Conservation (phyloP, 306 rosid genomes). For the Neltuma alba region DNA sequence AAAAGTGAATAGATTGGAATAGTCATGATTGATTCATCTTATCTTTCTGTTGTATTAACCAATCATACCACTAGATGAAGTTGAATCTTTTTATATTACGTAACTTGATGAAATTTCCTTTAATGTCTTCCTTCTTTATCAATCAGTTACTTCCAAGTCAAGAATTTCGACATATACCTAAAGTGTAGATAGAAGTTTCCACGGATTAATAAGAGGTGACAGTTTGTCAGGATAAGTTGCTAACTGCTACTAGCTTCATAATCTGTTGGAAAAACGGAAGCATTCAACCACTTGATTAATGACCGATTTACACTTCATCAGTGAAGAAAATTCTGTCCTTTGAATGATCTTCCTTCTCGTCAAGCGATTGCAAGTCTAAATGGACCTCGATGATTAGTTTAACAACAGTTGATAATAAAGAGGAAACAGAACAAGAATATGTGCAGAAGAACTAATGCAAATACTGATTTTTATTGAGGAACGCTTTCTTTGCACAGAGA, state of each 20-base stretch:
- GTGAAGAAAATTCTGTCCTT: neutral
- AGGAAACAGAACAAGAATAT: neutral
- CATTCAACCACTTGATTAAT: neutral
- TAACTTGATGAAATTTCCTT: neutral
- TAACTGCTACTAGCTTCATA: neutral
- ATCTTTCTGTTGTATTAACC: neutral
- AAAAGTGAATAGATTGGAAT: neutral
- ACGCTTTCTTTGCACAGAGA: constrained; percentile 3
- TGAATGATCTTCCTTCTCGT: neutral
- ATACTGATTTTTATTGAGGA: neutral
- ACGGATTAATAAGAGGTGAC: neutral
- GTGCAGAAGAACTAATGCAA: neutral
- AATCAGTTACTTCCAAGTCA: neutral
- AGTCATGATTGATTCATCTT: neutral
- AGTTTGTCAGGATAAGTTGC: neutral
- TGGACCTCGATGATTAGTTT: neutral
- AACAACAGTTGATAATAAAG: neutral
- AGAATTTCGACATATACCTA: neutral
- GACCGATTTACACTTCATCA: neutral
- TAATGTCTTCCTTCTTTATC: neutral
- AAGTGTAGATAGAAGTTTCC: neutral
- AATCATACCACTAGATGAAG: neutral
- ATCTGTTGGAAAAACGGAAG: constrained; percentile 5
- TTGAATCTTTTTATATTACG: neutral
- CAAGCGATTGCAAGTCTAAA: too few species aligned